phyloP scores from a whole-genome alignment of 2,329 filamentous ascomycete genomes.

The Sporothrix brunneoviolacea region DNA sequence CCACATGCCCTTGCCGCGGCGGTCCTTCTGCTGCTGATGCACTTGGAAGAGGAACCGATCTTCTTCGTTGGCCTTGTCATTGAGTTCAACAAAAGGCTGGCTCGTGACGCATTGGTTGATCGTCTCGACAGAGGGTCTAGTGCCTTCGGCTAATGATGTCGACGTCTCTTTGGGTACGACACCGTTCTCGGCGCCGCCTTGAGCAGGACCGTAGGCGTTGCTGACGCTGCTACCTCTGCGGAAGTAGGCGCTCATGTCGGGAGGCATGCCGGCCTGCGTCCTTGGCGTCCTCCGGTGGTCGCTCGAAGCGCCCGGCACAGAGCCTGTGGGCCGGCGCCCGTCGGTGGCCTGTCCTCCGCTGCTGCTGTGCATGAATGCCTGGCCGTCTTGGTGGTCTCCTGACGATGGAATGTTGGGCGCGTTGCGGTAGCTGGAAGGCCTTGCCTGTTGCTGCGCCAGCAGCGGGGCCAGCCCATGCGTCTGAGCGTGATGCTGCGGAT shows the following conservation, averaged over 20 bases:
- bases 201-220: too few relatives aligned
- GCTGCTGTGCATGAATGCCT: too few relatives aligned
- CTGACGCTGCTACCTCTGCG: not conserved
- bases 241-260: not conserved
- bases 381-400: too few relatives aligned
- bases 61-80: slow-evolving; percentile 39
- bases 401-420: too few relatives aligned
- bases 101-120: not conserved
- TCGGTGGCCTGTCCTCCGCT: too few relatives aligned
- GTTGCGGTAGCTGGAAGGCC: too few relatives aligned
- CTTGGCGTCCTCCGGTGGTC: not conserved
- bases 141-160: too few relatives aligned
- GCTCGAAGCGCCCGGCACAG: too few relatives aligned
- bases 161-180: not conserved
- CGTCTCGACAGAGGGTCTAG: too few relatives aligned
- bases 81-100: slow-evolving; percentile 25
- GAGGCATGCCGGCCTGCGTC: not conserved
- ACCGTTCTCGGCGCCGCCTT: not conserved
- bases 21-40: slow-evolving; percentile 37
- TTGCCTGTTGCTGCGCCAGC: not conserved
- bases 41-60: slow-evolving; percentile 44
- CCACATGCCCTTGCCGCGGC: slow-evolving; percentile 54
- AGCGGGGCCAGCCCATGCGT: not conserved
- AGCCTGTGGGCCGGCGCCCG: too few relatives aligned
- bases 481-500: not conserved